These are phyloP conservation scores for Picea mariana DNA, from an alignment of 83 land plant species.

Conservation along the genomic window DNA sequence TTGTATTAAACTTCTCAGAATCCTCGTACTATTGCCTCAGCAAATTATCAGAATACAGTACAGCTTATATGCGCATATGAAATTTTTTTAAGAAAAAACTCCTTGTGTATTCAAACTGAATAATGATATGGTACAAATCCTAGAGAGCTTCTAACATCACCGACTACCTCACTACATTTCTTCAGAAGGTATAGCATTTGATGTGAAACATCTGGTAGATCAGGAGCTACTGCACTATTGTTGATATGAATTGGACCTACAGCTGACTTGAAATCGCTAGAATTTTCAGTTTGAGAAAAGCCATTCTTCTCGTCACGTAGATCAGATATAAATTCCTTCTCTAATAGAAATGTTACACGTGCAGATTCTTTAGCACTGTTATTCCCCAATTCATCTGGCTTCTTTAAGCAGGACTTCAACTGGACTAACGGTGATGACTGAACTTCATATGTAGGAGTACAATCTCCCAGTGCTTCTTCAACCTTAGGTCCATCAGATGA, in stretches of 20 bases:
- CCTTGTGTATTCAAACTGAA: conserved; percentile 6
- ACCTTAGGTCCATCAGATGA: conserved; percentile 8
- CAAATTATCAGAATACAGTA: too few relatives aligned
- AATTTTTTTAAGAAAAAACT: too few relatives aligned
- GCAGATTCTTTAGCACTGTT: conserved; percentile 16
- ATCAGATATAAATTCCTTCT: conserved; percentile 24
- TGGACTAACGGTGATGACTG: conserved; percentile 18
- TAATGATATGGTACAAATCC: conserved; percentile 69
- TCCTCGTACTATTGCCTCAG: too few relatives aligned
- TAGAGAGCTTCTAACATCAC: conserved; percentile 29
- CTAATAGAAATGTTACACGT: conserved; percentile 52
- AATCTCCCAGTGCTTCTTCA: neutral
- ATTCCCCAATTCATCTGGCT: conserved; percentile 29
- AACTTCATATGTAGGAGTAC: neutral
- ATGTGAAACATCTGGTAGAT: conserved; percentile 52
- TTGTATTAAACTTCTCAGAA: too few relatives aligned
- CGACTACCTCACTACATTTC: conserved; percentile 59
- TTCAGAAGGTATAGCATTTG: conserved; percentile 49
- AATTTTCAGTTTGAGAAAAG: neutral
- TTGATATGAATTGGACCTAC: conserved; percentile 32
- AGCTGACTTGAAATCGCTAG: conserved; percentile 3
- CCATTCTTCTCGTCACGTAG: conserved; percentile 13
- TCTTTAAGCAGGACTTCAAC: conserved; percentile 56
- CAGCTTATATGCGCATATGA: too few relatives aligned
- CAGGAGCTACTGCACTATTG: conserved; percentile 26